Evolutionary conservation across 192 early-diverging fungal species (phyloP).

Genomic region (Gigaspora rosea): DNA sequence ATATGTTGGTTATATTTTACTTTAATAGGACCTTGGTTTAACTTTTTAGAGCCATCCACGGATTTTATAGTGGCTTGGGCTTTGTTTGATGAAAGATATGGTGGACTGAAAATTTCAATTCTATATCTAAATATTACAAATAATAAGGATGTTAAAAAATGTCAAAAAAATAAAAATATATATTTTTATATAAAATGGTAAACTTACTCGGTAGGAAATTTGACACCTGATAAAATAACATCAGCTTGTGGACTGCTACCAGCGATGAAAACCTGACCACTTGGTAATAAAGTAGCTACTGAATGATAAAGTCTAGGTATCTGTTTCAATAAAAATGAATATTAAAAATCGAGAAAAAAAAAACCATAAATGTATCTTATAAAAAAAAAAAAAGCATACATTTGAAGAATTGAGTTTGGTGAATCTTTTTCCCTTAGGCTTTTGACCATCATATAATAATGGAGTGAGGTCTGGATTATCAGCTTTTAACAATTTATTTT

Average conservation of each 20-base stretch:
- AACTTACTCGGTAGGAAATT: conserved; percentile 50
- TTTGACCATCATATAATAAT: conserved; percentile 55
- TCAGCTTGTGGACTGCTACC: conserved; percentile 43
- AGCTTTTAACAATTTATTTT: not conserved
- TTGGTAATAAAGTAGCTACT: conserved; percentile 45
- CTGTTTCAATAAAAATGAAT: not conserved
- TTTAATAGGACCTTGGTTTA: conserved; percentile 8
- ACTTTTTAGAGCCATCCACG: not conserved
- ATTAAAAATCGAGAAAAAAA: too few species aligned
- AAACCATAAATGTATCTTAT: too few species aligned
- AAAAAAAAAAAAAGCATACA: too few species aligned
- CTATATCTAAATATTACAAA: conserved; percentile 45
- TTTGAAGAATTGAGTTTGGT: conserved; percentile 19
- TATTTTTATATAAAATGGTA: not conserved
- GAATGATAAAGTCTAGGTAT: conserved; percentile 70
- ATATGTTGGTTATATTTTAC: conserved; percentile 36
- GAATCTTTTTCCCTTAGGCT: conserved; percentile 34
- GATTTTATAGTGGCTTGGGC: not conserved
- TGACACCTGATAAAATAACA: not conserved
- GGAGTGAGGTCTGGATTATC: conserved; percentile 51
- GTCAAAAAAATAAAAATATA: not conserved
- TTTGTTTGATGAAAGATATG: conserved; percentile 38
- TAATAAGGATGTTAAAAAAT: conserved; percentile 37
- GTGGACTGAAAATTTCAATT: conserved; percentile 55
- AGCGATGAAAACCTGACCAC: conserved; percentile 43